Conservation (phyloP, 176 grass and related monocot species). For the Musa troglodytarum region DNA sequence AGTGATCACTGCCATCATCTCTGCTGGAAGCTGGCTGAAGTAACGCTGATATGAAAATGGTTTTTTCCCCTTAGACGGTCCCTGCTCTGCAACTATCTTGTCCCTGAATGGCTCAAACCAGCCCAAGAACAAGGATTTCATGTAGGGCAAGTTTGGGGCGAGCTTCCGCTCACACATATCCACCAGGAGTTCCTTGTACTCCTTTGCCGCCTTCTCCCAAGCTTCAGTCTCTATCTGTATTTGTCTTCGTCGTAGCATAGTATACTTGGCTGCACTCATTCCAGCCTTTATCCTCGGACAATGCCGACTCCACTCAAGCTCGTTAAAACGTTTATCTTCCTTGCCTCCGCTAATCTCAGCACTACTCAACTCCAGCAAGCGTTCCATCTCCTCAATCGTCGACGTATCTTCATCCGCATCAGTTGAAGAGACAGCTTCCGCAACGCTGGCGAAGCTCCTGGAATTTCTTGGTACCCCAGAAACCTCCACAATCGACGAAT, state of each 20-base stretch:
- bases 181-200: constrained; percentile 64
- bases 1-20: constrained; percentile 98
- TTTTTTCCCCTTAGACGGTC: constrained; percentile 14
- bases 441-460: constrained; percentile 20
- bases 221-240: constrained; percentile 80
- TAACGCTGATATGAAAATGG: constrained; percentile 20
- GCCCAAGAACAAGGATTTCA: constrained; percentile 90
- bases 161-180: constrained; percentile 96
- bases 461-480: background rate
- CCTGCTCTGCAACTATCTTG: constrained; percentile 56
- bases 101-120: constrained; percentile 90
- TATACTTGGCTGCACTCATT: constrained; percentile 34
- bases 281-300: constrained; percentile 24
- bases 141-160: constrained; percentile 80
- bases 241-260: constrained; percentile 49
- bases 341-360: background rate
- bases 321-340: background rate
- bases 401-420: constrained; percentile 11
- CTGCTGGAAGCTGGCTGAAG: constrained; percentile 56
- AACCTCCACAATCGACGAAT: background rate
- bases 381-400: background rate
- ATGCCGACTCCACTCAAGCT: background rate
- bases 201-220: constrained; percentile 83
- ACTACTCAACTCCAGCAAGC: constrained; percentile 15
- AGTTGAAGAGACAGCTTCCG: constrained; percentile 16